phyloP scores from a whole-genome alignment of 225 moss, liverwort and hornwort genomes.

The Ulota crispa region DNA sequence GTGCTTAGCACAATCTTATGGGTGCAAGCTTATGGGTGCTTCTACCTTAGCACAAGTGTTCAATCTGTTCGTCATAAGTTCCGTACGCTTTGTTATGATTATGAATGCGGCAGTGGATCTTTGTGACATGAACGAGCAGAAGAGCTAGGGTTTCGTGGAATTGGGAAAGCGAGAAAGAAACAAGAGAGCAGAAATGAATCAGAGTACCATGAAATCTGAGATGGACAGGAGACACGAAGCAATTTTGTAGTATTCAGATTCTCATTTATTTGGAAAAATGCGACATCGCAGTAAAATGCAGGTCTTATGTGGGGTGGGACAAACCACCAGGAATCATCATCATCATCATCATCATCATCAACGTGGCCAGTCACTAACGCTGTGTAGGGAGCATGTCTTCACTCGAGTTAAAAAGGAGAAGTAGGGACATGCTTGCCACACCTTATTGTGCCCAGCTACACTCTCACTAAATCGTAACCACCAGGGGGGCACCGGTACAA shows the following conservation, averaged over 20 bases:
- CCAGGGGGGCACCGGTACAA: slow-evolving; percentile 33
- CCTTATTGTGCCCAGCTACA: slow-evolving; percentile 39
- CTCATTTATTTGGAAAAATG: slow-evolving; percentile 42
- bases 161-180: too few relatives aligned
- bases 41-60: too few relatives aligned
- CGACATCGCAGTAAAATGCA: slow-evolving; percentile 27
- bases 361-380: slow-evolving; percentile 11
- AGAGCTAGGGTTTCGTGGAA: too few relatives aligned
- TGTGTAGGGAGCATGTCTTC: slow-evolving; percentile 47
- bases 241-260: slow-evolving; percentile 25
- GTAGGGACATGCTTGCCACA: slow-evolving; percentile 58
- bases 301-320: slow-evolving; percentile 12
- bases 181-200: too few relatives aligned
- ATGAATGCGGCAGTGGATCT: too few relatives aligned
- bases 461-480: slow-evolving; percentile 26
- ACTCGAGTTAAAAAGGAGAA: slow-evolving; percentile 25
- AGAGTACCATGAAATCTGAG: too few relatives aligned
- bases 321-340: slow-evolving; percentile 10
- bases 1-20: too few relatives aligned
- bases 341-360: not conserved
- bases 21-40: too few relatives aligned
- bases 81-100: too few relatives aligned
- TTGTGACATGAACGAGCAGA: too few relatives aligned
- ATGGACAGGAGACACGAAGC: not conserved
- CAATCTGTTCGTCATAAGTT: too few relatives aligned